phyloP scores from a whole-genome alignment of 805 yeast genomes.

The Metschnikowia anglica region DNA sequence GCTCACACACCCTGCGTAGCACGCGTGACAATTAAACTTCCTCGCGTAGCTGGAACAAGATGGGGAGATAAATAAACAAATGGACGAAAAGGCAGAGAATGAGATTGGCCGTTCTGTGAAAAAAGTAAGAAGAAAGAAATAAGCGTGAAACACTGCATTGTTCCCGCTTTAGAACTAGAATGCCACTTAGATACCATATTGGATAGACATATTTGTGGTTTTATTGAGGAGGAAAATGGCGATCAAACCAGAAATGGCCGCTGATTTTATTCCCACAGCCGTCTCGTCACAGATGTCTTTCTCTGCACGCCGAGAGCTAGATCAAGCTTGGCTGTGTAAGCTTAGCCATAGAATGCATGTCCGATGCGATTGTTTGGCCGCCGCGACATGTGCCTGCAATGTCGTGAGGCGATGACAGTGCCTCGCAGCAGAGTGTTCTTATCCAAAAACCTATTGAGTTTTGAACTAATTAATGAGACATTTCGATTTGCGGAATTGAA shows the following conservation, averaged over 20 bases:
- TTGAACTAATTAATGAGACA: too few relatives aligned
- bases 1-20: not conserved
- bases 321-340: not conserved
- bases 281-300: not conserved
- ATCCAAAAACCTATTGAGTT: not conserved
- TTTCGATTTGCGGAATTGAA: too few relatives aligned
- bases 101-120: not conserved
- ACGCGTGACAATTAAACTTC: not conserved
- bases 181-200: too few relatives aligned
- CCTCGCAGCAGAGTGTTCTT: not conserved
- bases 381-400: conserved; percentile 12
- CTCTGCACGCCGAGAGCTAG: not conserved
- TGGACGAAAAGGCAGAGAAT: not conserved
- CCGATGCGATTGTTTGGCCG: conserved; percentile 1
- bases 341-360: not conserved
- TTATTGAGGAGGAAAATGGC: too few relatives aligned
- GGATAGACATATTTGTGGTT: too few relatives aligned
- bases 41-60: not conserved
- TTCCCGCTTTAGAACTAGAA: too few relatives aligned
- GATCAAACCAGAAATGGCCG: too few relatives aligned
- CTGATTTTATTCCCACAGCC: not conserved
- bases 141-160: too few relatives aligned
- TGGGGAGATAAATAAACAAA: not conserved
- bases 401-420: conserved; percentile 6
- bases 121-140: not conserved